Conservation (phyloP, 257 asterid species). For the Gentiana macrophylla region DNA sequence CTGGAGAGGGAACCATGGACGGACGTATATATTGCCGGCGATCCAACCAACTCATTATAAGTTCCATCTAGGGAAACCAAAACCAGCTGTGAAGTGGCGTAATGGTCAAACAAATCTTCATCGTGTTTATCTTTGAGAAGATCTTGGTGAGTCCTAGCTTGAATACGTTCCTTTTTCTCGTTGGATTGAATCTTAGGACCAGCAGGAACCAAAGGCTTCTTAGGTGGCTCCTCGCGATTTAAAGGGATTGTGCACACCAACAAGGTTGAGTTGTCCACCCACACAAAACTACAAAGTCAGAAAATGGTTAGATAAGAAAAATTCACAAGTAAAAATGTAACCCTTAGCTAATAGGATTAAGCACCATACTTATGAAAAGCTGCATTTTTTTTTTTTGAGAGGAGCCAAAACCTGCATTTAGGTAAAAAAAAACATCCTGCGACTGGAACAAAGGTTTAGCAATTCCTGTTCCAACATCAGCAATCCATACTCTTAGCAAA, state of each 20-base stretch:
- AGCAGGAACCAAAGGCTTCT: slow-evolving; percentile 80
- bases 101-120: slow-evolving; percentile 76
- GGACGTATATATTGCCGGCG: slow-evolving; percentile 70
- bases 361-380: slow-evolving; percentile 67
- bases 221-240: slow-evolving; percentile 87
- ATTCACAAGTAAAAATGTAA: background rate
- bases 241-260: slow-evolving; percentile 89
- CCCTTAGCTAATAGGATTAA: background rate
- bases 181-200: slow-evolving; percentile 96
- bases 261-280: slow-evolving; percentile 76
- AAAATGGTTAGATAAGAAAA: slow-evolving; percentile 5
- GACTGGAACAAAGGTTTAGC: slow-evolving; percentile 75
- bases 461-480: slow-evolving; percentile 69
- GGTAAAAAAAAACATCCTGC: slow-evolving; percentile 48
- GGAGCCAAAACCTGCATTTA: slow-evolving; percentile 34
- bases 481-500: slow-evolving; percentile 82
- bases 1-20: slow-evolving; percentile 87
- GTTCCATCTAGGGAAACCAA: slow-evolving; percentile 78
- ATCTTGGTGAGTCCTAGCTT: slow-evolving; percentile 88
- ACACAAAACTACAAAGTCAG: slow-evolving; percentile 58
- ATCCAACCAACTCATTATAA: slow-evolving; percentile 47
- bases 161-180: slow-evolving; percentile 61
- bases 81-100: slow-evolving; percentile 80
- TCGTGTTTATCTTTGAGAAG: slow-evolving; percentile 89
- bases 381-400: slow-evolving; percentile 28